Percentiles rank a stretch among this genome's conserved stretches.
phyloP scores from a whole-genome alignment of 1,284 basidiomycete species.

The Porogramme epimiltina region DNA sequence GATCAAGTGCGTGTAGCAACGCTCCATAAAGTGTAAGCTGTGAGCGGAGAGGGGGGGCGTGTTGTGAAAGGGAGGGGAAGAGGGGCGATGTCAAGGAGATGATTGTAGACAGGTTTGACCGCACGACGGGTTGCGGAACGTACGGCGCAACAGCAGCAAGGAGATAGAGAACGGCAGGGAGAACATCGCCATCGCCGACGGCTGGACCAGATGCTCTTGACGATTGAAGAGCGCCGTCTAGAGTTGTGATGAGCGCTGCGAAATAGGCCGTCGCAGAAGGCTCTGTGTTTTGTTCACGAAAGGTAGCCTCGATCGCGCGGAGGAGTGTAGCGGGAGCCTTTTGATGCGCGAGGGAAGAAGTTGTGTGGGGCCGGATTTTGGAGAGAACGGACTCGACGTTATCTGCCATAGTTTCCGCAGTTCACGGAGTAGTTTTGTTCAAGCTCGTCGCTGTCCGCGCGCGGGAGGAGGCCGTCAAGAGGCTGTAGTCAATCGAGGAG shows the following conservation, averaged over 20 bases:
- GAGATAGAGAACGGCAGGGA: conserved; percentile 91
- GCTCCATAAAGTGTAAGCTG: conserved; percentile 75
- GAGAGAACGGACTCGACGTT: conserved; percentile 60
- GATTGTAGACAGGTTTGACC: conserved; percentile 64
- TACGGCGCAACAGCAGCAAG: conserved; percentile 78
- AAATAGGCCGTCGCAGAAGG: conserved; percentile 85
- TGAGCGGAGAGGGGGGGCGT: conserved; percentile 75
- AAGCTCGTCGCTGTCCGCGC: conserved; percentile 2
- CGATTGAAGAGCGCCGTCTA: conserved; percentile 74
- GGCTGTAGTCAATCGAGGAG: background rate
- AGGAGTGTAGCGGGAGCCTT: conserved; percentile 90
- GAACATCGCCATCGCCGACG: conserved; percentile 77
- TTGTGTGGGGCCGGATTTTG: conserved; percentile 89
- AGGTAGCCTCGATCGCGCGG: conserved; percentile 86
- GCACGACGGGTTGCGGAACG: conserved; percentile 76
- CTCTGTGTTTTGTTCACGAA: conserved; percentile 78
- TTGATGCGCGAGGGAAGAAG: conserved; percentile 84
- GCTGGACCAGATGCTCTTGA: conserved; percentile 47
- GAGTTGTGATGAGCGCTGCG: conserved; percentile 79
- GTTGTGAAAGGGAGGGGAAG: conserved; percentile 63
- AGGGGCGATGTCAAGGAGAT: conserved; percentile 77
- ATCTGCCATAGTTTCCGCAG: conserved; percentile 28
- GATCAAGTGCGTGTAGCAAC: conserved; percentile 68
- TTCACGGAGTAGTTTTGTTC: too few species aligned
- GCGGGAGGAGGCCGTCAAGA: background rate